Conservation (phyloP, 23 red algal species). For the Gracilaria vermiculophylla region DNA sequence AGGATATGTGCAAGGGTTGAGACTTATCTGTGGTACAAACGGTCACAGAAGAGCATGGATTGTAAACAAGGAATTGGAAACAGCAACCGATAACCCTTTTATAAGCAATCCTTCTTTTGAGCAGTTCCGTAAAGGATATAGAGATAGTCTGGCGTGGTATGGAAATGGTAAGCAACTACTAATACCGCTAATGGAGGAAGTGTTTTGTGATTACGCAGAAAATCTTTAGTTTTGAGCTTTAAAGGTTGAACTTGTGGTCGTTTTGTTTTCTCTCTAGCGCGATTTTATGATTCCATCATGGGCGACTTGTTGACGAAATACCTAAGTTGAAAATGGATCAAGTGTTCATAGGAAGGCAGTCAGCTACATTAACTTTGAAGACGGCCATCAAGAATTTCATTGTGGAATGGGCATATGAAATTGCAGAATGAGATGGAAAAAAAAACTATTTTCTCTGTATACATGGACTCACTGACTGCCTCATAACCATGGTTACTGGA, state of each 20-base stretch:
- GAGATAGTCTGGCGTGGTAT: neutral
- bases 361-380: neutral
- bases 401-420: neutral
- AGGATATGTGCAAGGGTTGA: no score
- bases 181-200: neutral
- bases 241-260: neutral
- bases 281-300: neutral
- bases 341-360: neutral
- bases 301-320: conserved; percentile 16
- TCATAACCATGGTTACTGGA: neutral
- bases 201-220: conserved; percentile 32
- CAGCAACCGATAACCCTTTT: no score
- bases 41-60: no score
- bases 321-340: conserved; percentile 7
- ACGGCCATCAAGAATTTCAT: conserved; percentile 25
- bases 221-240: conserved; percentile 27
- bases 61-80: no score
- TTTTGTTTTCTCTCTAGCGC: neutral
- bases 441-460: neutral
- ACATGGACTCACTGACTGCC: conserved; percentile 31
- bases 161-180: neutral
- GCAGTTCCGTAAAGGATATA: neutral
- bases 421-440: conserved; percentile 18
- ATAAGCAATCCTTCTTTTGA: neutral
- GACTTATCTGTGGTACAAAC: no score